Conservation (phyloP, 495 filamentous ascomycete species). For the Hypoxylon crocopeplum region DNA sequence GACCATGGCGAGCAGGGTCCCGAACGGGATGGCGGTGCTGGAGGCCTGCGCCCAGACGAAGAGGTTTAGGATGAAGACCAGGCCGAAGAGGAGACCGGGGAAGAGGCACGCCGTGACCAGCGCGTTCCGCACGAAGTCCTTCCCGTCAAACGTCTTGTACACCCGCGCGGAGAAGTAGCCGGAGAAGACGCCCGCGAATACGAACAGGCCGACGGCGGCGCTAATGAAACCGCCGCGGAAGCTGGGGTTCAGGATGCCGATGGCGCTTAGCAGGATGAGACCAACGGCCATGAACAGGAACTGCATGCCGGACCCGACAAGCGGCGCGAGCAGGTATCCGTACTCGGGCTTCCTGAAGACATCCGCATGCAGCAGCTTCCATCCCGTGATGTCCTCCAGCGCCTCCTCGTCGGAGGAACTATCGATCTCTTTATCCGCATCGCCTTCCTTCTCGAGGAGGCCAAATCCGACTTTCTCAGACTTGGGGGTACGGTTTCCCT, state of each 20-base stretch:
- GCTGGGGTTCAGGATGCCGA: constrained; percentile 88
- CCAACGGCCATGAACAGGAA: constrained; percentile 85
- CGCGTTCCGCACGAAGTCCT: constrained; percentile 80
- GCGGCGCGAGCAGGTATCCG: constrained; percentile 80
- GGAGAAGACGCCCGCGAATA: constrained; percentile 87
- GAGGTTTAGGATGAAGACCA: constrained; percentile 86
- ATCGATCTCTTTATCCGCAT: constrained; percentile 61
- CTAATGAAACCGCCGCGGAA: constrained; percentile 93
- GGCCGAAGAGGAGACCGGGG: constrained; percentile 79
- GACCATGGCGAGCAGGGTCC: constrained; percentile 78
- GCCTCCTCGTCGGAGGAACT: constrained; percentile 75
- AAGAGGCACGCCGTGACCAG: constrained; percentile 84
- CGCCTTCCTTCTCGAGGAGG: constrained; percentile 70
- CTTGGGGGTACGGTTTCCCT: constrained; percentile 50
- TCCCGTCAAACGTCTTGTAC: constrained; percentile 86
- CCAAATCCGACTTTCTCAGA: constrained; percentile 63
- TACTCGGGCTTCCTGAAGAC: constrained; percentile 84
- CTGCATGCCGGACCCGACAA: constrained; percentile 90
- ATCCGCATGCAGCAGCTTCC: constrained; percentile 94
- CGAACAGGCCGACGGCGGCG: constrained; percentile 84
- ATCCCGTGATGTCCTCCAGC: constrained; percentile 85
- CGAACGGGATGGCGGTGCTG: constrained; percentile 88
- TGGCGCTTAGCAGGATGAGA: constrained; percentile 76
- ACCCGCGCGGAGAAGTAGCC: constrained; percentile 90
- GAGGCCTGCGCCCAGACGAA: constrained; percentile 96